phyloP scores from a whole-genome alignment of 2,329 filamentous ascomycete genomes.

The Neoarthrinium moseri region DNA sequence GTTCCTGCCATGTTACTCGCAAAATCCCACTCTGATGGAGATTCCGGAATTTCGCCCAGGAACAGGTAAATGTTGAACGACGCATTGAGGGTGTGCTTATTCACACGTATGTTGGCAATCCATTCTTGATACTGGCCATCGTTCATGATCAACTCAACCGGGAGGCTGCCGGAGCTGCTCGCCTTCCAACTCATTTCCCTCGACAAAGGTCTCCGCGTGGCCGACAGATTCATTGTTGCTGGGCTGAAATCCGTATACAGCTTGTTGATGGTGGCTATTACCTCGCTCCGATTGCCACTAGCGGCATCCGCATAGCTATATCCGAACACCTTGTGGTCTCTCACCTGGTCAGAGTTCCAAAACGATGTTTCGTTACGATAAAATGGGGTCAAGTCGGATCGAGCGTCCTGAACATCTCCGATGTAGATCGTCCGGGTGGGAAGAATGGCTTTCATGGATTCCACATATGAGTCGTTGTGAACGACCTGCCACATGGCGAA shows the following conservation, averaged over 20 bases:
- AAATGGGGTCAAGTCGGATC: slow-evolving; percentile 67
- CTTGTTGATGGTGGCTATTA: slow-evolving; percentile 10
- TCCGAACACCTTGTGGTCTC: slow-evolving; percentile 61
- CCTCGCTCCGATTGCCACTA: slow-evolving; percentile 32
- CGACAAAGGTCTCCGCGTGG: no score
- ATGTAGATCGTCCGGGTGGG: slow-evolving; percentile 60
- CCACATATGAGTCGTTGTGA: slow-evolving; percentile 66
- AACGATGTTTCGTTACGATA: slow-evolving; percentile 59
- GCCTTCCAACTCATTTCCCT: no score
- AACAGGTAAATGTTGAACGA: slow-evolving; percentile 70
- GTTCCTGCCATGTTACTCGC: slow-evolving; percentile 60
- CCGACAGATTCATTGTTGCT: neutral
- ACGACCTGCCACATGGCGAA: slow-evolving; percentile 77
- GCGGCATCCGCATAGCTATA: slow-evolving; percentile 73
- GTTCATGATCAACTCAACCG: neutral
- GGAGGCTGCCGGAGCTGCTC: neutral
- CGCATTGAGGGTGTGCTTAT: slow-evolving; percentile 57
- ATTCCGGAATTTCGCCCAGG: slow-evolving; percentile 50
- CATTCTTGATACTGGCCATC: slow-evolving; percentile 56
- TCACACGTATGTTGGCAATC: slow-evolving; percentile 64
- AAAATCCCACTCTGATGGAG: slow-evolving; percentile 48
- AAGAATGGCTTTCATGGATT: slow-evolving; percentile 50
- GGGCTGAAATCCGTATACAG: slow-evolving; percentile 27
- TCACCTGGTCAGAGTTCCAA: slow-evolving; percentile 65
- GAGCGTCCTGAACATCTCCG: slow-evolving; percentile 52